Conservation (phyloP, 225 moss, liverwort and hornwort genomes). For the Physcomitrellopsis africana region DNA sequence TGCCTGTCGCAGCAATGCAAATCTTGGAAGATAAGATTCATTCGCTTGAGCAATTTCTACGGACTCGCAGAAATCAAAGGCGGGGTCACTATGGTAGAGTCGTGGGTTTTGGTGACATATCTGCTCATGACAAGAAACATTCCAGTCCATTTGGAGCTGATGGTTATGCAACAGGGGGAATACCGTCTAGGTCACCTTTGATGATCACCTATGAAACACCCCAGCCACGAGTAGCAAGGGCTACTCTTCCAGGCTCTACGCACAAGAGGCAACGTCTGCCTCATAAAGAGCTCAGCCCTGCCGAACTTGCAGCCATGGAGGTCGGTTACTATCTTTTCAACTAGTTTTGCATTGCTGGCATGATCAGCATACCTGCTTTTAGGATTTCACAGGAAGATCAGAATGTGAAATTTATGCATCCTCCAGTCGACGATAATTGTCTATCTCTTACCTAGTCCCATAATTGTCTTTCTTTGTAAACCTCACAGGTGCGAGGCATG, state of each 20-base stretch:
- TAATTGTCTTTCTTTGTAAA: neutral
- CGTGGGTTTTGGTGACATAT: constrained; percentile 74
- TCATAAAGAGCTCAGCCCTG: constrained; percentile 64
- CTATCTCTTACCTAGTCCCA: neutral
- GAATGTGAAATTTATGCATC: neutral
- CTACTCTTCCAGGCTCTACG: constrained; percentile 47
- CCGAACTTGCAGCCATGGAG: constrained; percentile 97
- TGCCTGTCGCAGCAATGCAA: constrained; percentile 92
- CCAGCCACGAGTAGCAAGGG: constrained; percentile 60
- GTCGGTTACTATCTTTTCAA: constrained; percentile 34
- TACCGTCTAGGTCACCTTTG: constrained; percentile 55
- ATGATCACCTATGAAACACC: constrained; percentile 85
- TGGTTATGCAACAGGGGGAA: constrained; percentile 72
- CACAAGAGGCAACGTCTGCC: constrained; percentile 90
- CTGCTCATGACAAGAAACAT: constrained; percentile 77
- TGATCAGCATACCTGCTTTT: neutral
- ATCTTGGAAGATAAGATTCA: constrained; percentile 89
- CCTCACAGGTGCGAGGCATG: constrained; percentile 85
- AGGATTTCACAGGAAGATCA: neutral
- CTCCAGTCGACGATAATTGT: neutral
- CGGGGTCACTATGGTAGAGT: constrained; percentile 93
- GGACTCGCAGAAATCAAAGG: constrained; percentile 87
- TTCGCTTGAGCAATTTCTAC: constrained; percentile 92
- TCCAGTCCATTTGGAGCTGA: constrained; percentile 67
- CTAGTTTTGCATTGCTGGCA: neutral